A percentile compares a stretch with the other conserved stretches of the same genome.
Conservation (phyloP, 225 moss, liverwort and hornwort genomes). For the Pseudoscleropodium purum region DNA sequence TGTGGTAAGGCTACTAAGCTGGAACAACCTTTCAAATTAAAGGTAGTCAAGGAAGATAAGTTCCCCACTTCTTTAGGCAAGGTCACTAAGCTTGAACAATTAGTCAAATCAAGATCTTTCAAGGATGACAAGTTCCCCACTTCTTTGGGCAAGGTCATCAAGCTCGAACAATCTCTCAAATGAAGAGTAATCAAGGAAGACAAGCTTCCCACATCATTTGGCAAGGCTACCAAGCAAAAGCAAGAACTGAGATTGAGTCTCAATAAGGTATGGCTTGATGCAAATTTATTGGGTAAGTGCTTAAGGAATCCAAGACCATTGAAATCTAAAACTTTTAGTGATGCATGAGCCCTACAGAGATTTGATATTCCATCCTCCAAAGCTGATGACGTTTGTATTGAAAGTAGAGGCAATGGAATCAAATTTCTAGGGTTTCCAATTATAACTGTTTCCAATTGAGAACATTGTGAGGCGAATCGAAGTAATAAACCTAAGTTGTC, state of each 20-base stretch:
- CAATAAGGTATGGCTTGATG: too few species aligned
- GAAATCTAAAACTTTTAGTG: not conserved
- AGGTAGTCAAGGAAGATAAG: not conserved
- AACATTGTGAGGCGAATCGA: not conserved
- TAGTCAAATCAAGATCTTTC: too few species aligned
- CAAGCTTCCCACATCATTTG: too few species aligned
- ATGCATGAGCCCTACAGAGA: not conserved
- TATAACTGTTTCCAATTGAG: not conserved
- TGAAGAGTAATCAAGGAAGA: too few species aligned
- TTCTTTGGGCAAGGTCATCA: too few species aligned
- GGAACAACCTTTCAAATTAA: rapidly evolving
- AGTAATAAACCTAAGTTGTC: not conserved
- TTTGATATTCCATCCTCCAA: not conserved
- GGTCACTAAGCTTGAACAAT: too few species aligned
- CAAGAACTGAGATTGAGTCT: too few species aligned
- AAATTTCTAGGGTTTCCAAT: not conserved
- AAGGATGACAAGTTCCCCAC: not conserved
- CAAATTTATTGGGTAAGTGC: too few species aligned
- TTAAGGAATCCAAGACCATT: not conserved
- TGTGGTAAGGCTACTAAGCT: not conserved
- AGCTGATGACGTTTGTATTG: rapidly evolving
- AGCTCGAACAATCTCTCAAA: too few species aligned
- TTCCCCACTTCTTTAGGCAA: too few species aligned
- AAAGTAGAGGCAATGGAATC: rapidly evolving
- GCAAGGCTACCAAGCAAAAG: too few species aligned